Evolutionary conservation across 345 rosid genomes (phyloP), one percentile per base, ranked within the genome.

Genomic region (Cardiospermum halicacabum): DNA sequence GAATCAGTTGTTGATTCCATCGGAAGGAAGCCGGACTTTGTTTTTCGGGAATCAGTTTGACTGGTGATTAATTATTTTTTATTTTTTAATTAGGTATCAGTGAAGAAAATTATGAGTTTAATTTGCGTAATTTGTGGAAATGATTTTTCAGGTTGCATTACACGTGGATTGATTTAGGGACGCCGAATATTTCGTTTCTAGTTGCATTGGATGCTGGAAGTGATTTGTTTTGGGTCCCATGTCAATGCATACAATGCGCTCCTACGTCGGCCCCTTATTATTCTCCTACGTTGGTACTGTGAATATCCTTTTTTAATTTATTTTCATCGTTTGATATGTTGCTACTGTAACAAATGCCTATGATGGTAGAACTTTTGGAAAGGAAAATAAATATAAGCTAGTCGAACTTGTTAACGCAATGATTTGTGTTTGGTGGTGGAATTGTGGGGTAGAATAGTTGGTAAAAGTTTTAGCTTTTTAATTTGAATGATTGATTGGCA

Each of bases 171-270:
- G 91, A 91, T 48, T 80, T 91, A 25, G 97, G 97, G 64, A 86
- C 89, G 8, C 96, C 93, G 9, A 85, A 61, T 42, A 84, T 80
- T 26, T 84, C 97, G 32, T 91, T 86, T 82, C 89, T 91, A 40
- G 93, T 91, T 69, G 97, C 97, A 25, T 66, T 91, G 80, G 97
- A 91, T 69, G 73, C 81, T 1, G 96, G 96, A 51, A 91, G 97
- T 56, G 91, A 91, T 76, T 80, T 84, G 8, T 82, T 91, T 45
- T 91, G 97, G 96, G 79, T 91, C 72, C 97, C 97, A 43, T 91
- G 96, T 62, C 79, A 88, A 59, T 91, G 97, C 59, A 60, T 81
- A 51, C 91, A 88, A 69, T 88, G 97, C 39, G 93, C 93, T 57
- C 85, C 96, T 28, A 67, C 88, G 49, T 82, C 87, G 28, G 78